phyloP scores from a whole-genome alignment of 169 alveolate species.

The Theileria orientalis region DNA sequence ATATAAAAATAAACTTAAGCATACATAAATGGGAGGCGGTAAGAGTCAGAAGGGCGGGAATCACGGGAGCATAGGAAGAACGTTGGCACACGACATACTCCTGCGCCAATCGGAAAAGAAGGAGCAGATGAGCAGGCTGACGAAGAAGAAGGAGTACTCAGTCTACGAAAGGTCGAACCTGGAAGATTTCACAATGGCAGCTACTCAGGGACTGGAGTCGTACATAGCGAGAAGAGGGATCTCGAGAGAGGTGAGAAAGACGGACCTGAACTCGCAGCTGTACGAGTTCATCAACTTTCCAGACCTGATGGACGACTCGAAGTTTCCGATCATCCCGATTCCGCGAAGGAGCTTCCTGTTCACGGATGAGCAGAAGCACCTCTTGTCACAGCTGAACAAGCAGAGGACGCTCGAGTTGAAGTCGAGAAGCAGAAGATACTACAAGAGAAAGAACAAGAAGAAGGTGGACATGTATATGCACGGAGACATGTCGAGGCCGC shows the following conservation, averaged over 20 bases:
- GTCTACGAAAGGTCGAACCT: slow-evolving; percentile 53
- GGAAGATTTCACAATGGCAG: slow-evolving; percentile 58
- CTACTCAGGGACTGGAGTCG: slow-evolving; percentile 27
- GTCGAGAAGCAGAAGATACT: neutral
- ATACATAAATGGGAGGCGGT: slow-evolving; percentile 65
- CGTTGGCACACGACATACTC: slow-evolving; percentile 64
- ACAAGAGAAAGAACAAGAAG: slow-evolving; percentile 47
- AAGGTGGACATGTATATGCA: slow-evolving; percentile 70
- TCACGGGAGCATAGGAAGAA: slow-evolving; percentile 64
- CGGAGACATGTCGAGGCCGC: slow-evolving; percentile 62
- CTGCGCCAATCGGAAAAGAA: slow-evolving; percentile 32
- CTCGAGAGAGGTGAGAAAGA: slow-evolving; percentile 44
- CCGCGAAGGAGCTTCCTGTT: slow-evolving; percentile 66
- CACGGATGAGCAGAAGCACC: slow-evolving; percentile 57
- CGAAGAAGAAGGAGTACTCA: slow-evolving; percentile 41
- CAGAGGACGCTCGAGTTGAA: slow-evolving; percentile 58
- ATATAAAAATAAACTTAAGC: too few species aligned
- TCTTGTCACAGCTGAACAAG: slow-evolving; percentile 54
- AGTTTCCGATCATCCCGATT: slow-evolving; percentile 52
- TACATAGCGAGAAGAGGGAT: slow-evolving; percentile 16
- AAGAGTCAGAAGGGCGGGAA: slow-evolving; percentile 67
- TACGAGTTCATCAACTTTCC: slow-evolving; percentile 40
- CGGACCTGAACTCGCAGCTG: slow-evolving; percentile 46
- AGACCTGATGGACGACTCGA: slow-evolving; percentile 6
- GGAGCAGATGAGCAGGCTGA: slow-evolving; percentile 8